Evolutionary conservation across 129 eudicot species (phyloP), one percentile per base, ranked within the genome.

Genomic region (Gnaphalium uliginosum): DNA sequence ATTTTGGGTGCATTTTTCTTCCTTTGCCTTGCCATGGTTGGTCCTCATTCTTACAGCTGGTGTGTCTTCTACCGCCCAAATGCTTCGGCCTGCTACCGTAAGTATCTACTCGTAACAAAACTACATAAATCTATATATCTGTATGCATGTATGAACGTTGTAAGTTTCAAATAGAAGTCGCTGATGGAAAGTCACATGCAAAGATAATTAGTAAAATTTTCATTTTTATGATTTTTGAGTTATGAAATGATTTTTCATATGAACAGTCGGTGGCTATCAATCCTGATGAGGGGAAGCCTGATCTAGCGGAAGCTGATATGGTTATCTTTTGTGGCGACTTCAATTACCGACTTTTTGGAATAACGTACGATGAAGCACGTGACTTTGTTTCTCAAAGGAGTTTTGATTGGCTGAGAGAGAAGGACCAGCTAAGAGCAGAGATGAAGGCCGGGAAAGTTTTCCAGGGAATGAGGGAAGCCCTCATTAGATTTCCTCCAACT

Each of bases 381-480:
- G 99, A 94, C 76, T 86, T 94, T 75, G 99, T 94, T 78, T 94
- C 99, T 23, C 99, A 94, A 83, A 89, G 97, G 86, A 85, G 93
- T 79, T 94, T 94, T 23, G 97, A 94, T 54, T 94, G 99, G 97
- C 90, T 94, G 39, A 87, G 99, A 50, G 97, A 94, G 80, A 94
- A 80, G 82, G 99, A 94, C 78, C 99, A 94, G 77, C 81, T 94
- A 27, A 83, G 96, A 73, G 97, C 92, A 18, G 99, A 94, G 79
- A 94, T 94, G 99, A 91, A 87, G 85, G 96, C 99, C 23, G 99
- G 97, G 29, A 90, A 84, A 86, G 99, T 94, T 39, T 94, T 94
- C 82, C 99, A 94, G 73, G 99, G 99, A 87, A 89, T 94, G 97
- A 85, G 93, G 59, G 99, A 94, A 74, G 92, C 94, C 13, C 77